Base-by-base conservation (phyloP, 768 basidiomycete genomes). In the Myochromella boudieri region DNA sequence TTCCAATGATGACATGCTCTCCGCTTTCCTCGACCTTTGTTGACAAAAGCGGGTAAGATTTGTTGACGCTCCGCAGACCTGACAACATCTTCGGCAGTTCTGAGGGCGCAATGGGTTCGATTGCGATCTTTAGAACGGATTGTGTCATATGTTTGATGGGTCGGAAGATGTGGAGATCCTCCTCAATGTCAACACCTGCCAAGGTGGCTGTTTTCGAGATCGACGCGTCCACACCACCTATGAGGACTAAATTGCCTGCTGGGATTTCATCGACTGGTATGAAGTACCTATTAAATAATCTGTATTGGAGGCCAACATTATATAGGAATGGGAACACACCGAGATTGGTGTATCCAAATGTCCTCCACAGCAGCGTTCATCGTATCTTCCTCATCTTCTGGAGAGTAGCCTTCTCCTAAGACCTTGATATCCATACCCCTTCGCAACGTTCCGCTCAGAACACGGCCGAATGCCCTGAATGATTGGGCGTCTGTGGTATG, bases 321-420 rank as follows among this genome's bases (percentile, higher is more conserved):
- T 40, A 11, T 9, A 25, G 33, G 18, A 7, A 36, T 43, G 27
- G 56, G 27, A 28, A 60, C 78, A 52, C 52, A 95, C 90, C 95
- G 78, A 12, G 95, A 83, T 74, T 97, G 89, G 60, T 81, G 83
- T 47, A 98, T 82, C 91, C 93, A 91, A 14, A 98, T 71, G 51
- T 87, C 86, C 55, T 97, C 95, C 2, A 97, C 80, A 2, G 72
- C 78, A 11, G 81, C 83, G 51, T 82, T 84, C 64, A 89, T 80
- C 93, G 97, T 95, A 60, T 99, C 97, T 68, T 99, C 97, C 69
- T 98, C 95, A 55, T 99, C 97, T 59, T 97, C 95, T n/a, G 91
- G 90, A 11, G 94, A 95, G 65, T 95, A 99, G 0, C 93, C 93
- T 64, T 98, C 97, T 46, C 97, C 97, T 6, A 99, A 74, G n/a